Evolutionary conservation across 768 basidiomycete genomes (phyloP), one percentile per base, ranked within the genome.

Genomic region (Tylopilus balloui): DNA sequence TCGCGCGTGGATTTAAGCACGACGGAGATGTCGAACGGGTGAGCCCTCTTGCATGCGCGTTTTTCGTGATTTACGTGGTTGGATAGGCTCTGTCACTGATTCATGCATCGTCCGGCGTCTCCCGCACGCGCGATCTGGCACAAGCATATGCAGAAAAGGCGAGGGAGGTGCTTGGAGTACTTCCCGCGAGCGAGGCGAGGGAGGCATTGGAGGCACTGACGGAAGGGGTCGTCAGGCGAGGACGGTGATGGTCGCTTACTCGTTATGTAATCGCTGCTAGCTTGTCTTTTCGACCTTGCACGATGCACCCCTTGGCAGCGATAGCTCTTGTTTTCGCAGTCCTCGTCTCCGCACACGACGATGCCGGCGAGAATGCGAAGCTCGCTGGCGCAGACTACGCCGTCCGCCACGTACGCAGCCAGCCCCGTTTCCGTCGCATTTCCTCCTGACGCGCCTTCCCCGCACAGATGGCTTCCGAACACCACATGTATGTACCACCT

Each of bases 131-230:
- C 12, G 75, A 79, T 32, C 81, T 97, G 20, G 94, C 94, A 6
- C 69, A 71, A 36, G 69, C 73, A 19, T 90, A 96, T 59, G 88
- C 88, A 0, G 75, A 80, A 32, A 84, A 83, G 60, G 94, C 94
- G 15, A 76, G 79, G 31, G 81, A 86, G 52, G 78, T 80, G 14
- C 72, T 96, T 14, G 69, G 67, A 27, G 65, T 76, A 6, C 74
- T 98, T 45, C 94, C 94, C 7, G 84, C 88, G 53, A 89, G 86
- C 57, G 86, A 90, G 51, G 83, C 88, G 25, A 83, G 81, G 65
- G 70, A 73, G 23, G 92, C 88, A n/a, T 69, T 98, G 50, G 81
- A 86, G 41, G 77, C 69, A 13, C 71, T 95, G 56, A 80, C 86
- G 27, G 81, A 83, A 50, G 76, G 77, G 28, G 84, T 90, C 19